A percentile compares a stretch with the other conserved stretches of the same genome.
These are phyloP conservation scores for Pseudogymnoascus destructans DNA, from an alignment of 2,329 filamentous ascomycete genomes.

Conservation along the genomic window DNA sequence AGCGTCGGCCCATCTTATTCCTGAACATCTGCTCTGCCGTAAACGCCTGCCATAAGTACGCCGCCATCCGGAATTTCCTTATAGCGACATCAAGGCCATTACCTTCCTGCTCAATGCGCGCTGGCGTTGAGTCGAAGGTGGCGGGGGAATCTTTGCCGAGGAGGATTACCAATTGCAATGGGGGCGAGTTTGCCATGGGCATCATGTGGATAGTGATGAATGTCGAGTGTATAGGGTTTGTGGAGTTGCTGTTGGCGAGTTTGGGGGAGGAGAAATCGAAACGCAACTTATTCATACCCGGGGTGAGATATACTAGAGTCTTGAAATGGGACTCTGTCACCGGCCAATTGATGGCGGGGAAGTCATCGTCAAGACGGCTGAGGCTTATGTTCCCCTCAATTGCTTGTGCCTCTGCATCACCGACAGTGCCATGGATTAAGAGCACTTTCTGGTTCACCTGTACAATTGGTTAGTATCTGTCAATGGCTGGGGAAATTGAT, in stretches of 20 bases:
- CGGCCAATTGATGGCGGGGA: slow-evolving; percentile 75
- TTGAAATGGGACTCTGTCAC: slow-evolving; percentile 87
- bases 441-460: slow-evolving; percentile 88
- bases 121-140: slow-evolving; percentile 71
- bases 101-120: slow-evolving; percentile 63
- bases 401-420: slow-evolving; percentile 52
- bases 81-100: slow-evolving; percentile 71
- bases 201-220: slow-evolving; percentile 79
- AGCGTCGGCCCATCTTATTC: slow-evolving; percentile 71
- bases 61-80: slow-evolving; percentile 85
- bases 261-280: slow-evolving; percentile 83
- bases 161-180: slow-evolving; percentile 78
- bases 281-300: slow-evolving; percentile 76
- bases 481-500: neutral
- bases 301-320: slow-evolving; percentile 75
- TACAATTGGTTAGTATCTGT: slow-evolving; percentile 19
- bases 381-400: slow-evolving; percentile 72
- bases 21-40: slow-evolving; percentile 94
- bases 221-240: slow-evolving; percentile 60
- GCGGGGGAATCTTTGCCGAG: slow-evolving; percentile 77
- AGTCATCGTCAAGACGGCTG: slow-evolving; percentile 70
- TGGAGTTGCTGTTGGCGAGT: slow-evolving; percentile 53
- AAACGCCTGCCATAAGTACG: slow-evolving; percentile 94
- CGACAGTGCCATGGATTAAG: slow-evolving; percentile 68
- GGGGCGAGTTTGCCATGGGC: slow-evolving; percentile 63